phyloP scores from a whole-genome alignment of 2,329 filamentous ascomycete genomes.

The Fusarium bactridioides region DNA sequence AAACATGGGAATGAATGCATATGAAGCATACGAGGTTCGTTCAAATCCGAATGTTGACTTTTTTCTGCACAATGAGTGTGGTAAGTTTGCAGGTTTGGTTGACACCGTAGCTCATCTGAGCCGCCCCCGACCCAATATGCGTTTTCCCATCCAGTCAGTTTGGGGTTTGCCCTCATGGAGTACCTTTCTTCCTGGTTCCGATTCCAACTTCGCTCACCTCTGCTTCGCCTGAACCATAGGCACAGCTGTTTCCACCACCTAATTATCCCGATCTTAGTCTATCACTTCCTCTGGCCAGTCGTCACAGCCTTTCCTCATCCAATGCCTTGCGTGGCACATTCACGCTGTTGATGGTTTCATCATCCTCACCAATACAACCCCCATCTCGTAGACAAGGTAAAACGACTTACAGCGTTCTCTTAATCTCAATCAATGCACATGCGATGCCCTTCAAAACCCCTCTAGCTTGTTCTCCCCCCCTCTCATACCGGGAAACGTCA shows the following conservation, averaged over 20 bases:
- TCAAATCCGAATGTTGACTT: not conserved
- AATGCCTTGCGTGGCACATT: not conserved
- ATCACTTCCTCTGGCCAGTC: not conserved
- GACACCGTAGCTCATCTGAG: not conserved
- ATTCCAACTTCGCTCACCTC: not conserved
- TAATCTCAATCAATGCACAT: not conserved
- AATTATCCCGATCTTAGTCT: not conserved
- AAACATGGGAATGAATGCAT: not conserved
- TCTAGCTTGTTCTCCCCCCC: not conserved
- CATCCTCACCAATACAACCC: not conserved
- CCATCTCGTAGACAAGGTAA: conserved; percentile 14
- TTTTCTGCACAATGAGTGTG: not conserved
- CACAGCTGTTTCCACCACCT: not conserved
- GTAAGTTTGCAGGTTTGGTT: not conserved
- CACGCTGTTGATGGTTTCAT: not conserved
- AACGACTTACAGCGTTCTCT: not conserved
- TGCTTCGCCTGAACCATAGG: not conserved
- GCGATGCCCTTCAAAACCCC: not conserved
- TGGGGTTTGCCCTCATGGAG: conserved; percentile 2
- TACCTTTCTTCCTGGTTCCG: not conserved
- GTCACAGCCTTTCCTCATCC: not conserved
- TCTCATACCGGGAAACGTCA: not conserved
- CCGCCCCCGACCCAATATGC: conserved; percentile 9
- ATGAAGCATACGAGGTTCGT: not conserved
- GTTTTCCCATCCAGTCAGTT: not conserved